Base-by-base conservation (phyloP, 192 early-diverging fungal genomes). In the Backusella morwellensis region DNA sequence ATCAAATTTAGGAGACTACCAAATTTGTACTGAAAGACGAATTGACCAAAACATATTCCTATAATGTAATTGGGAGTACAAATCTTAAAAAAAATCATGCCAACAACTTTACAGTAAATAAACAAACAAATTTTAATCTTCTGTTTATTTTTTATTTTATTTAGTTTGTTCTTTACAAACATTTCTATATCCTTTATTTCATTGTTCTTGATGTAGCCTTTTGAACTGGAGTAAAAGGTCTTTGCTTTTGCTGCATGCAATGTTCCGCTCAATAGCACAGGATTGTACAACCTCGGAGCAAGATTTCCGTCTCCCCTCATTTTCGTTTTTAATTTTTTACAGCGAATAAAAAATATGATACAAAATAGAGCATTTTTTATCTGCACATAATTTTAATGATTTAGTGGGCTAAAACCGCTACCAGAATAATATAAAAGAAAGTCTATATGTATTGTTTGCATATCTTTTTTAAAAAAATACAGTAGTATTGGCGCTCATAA, bases 31-130 rank as follows among this genome's bases (percentile, higher is more conserved):
- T 29, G 56, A 63, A 63, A 63, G 21, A 11, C 12, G 11, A 63
- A 63, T 63, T 26, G 56, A 63, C 11, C 56, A 63, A 63, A 63
- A 63, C 56, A 63, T 63, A 63, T 63, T 63, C 56, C 56, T 63
- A 26, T 63, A 63, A 63, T 63, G 56, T 63, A 26, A 29, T 11
- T 56, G 54, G 56, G 56, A 63, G 56, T 63, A 63, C 56, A 29
- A 63, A 29, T 23, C 56, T 63, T 29, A 29, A 63, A 63, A 59
- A 59, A 26, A 63, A 63, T 56, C 54, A 56, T 56, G 54, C 54
- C 54, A 56, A 21, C 21, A 56, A 56, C 7, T 23, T 26, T 56
- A 56, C 19, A 23, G 54, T 56, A 56, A 56, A 56, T 7, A 56
- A 56, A 56, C 9, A 56, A 56, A 21, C 52, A 56, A 56, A 59